These are phyloP conservation scores for Parachaetomium inaequale DNA, from an alignment of 495 filamentous ascomycete species.

Conservation along the genomic window DNA sequence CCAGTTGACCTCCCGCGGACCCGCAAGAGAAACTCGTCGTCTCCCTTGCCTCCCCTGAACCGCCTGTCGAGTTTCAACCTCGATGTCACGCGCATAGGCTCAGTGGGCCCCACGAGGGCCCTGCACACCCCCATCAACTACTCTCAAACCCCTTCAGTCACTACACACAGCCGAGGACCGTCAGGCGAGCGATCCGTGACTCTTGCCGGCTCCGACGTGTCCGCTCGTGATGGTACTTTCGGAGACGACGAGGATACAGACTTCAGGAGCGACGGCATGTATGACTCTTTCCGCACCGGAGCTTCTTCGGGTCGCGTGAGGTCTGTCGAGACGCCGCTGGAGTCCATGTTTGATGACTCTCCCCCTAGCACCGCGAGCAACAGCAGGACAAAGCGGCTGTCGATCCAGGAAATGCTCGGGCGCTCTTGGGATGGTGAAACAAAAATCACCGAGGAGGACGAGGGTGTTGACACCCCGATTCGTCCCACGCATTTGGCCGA, in stretches of 20 bases:
- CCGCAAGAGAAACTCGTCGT: slow-evolving; percentile 50
- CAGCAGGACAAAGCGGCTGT: slow-evolving; percentile 55
- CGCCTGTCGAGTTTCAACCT: slow-evolving; percentile 57
- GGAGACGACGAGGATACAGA: slow-evolving; percentile 85
- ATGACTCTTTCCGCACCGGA: slow-evolving; percentile 83
- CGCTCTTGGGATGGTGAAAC: slow-evolving; percentile 48
- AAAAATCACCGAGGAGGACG: slow-evolving; percentile 64
- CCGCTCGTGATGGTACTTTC: slow-evolving; percentile 68
- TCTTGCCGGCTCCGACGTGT: slow-evolving; percentile 75
- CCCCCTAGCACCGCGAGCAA: slow-evolving; percentile 52
- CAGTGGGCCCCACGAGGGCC: slow-evolving; percentile 25
- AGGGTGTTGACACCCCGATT: slow-evolving; percentile 57
- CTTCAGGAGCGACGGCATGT: slow-evolving; percentile 82
- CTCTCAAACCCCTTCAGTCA: slow-evolving; percentile 26
- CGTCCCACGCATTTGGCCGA: slow-evolving; percentile 31
- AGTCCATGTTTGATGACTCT: slow-evolving; percentile 83
- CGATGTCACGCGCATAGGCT: slow-evolving; percentile 46
- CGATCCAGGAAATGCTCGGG: slow-evolving; percentile 53
- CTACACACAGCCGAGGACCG: slow-evolving; percentile 29
- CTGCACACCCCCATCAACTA: slow-evolving; percentile 28
- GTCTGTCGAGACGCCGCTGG: slow-evolving; percentile 60
- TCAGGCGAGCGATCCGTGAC: slow-evolving; percentile 70
- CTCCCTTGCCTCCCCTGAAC: slow-evolving; percentile 54
- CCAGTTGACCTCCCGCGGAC: slow-evolving; percentile 28
- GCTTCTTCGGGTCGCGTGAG: slow-evolving; percentile 56